A percentile compares a stretch with the other conserved stretches of the same genome.
Evolutionary conservation across 768 basidiomycete species (phyloP).

Genomic region (Kwoniella botswanensis): DNA sequence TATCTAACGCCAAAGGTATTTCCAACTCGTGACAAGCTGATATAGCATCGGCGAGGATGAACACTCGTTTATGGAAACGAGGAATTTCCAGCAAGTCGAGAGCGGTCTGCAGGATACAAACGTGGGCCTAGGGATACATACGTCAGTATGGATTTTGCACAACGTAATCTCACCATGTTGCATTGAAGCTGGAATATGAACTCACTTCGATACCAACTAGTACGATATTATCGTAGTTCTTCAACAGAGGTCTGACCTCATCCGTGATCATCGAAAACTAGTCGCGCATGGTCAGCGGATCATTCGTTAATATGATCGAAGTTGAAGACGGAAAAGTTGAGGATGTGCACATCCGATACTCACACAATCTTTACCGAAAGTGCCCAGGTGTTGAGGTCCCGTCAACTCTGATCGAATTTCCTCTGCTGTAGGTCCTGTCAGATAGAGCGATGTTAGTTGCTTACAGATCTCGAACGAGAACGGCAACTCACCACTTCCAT

Average conservation of each 20-base stretch:
- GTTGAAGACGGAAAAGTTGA: neutral
- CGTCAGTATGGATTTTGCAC: too few species aligned
- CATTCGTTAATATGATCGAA: neutral
- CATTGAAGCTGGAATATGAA: too few species aligned
- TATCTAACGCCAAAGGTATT: conserved; percentile 71
- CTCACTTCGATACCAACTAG: conserved; percentile 87
- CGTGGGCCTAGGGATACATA: conserved; percentile 68
- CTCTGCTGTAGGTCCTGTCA: conserved; percentile 16
- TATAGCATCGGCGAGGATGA: conserved; percentile 82
- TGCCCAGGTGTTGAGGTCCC: conserved; percentile 20
- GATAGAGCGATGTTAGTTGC: neutral
- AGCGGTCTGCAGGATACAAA: conserved; percentile 84
- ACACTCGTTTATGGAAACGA: conserved; percentile 37
- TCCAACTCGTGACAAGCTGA: conserved; percentile 82
- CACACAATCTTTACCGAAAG: conserved; percentile 25
- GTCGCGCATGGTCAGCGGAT: neutral
- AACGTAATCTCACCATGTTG: too few species aligned
- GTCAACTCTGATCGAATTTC: conserved; percentile 11
- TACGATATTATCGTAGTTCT: conserved; percentile 68
- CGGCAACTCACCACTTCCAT: conserved; percentile 21
- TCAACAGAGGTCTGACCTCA: conserved; percentile 66
- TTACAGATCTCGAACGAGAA: neutral
- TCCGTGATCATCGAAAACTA: conserved; percentile 83
- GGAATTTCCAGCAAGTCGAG: conserved; percentile 65
- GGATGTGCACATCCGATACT: neutral